phyloP scores from a whole-genome alignment of 2,329 filamentous ascomycete species.

The Colletotrichum liriopes region DNA sequence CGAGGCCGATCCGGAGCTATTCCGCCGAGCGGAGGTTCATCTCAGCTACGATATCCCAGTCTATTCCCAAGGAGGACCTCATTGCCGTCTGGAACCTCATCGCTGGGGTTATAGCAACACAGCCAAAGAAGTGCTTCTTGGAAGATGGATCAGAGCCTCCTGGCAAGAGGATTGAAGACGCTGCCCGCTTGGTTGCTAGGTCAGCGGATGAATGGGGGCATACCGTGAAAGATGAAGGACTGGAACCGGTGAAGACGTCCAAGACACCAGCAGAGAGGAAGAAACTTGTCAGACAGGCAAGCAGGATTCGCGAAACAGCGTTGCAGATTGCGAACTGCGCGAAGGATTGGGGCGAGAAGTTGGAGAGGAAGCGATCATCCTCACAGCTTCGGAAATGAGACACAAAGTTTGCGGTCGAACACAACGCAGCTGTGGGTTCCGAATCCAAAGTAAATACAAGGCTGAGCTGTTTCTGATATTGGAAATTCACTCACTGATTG shows the following conservation, averaged over 20 bases:
- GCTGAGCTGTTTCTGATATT: no score
- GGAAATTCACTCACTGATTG: no score
- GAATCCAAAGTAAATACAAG: conserved; percentile 1
- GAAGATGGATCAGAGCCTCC: conserved; percentile 63
- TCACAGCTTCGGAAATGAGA: conserved; percentile 19
- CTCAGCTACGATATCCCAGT: conserved; percentile 42
- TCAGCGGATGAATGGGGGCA: conserved; percentile 48
- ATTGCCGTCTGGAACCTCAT: conserved; percentile 50
- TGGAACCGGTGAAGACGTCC: not conserved
- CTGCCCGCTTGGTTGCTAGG: conserved; percentile 47
- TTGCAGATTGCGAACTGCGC: conserved; percentile 38
- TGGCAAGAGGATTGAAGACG: conserved; percentile 47
- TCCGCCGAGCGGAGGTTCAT: conserved; percentile 38
- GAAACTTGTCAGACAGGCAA: conserved; percentile 31
- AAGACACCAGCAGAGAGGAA: conserved; percentile 18
- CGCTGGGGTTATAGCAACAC: conserved; percentile 91
- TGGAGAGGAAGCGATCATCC: conserved; percentile 33
- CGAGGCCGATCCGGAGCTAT: conserved; percentile 35
- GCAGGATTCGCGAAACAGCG: conserved; percentile 37
- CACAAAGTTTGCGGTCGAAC: not conserved
- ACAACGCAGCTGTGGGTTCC: not conserved
- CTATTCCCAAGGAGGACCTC: conserved; percentile 46
- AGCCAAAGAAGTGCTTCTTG: conserved; percentile 93
- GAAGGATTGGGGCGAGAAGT: conserved; percentile 40
- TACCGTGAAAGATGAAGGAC: conserved; percentile 21